These are phyloP conservation scores for Clitopilus passeckerianus DNA, from an alignment of 768 basidiomycete species.

Conservation along the genomic window DNA sequence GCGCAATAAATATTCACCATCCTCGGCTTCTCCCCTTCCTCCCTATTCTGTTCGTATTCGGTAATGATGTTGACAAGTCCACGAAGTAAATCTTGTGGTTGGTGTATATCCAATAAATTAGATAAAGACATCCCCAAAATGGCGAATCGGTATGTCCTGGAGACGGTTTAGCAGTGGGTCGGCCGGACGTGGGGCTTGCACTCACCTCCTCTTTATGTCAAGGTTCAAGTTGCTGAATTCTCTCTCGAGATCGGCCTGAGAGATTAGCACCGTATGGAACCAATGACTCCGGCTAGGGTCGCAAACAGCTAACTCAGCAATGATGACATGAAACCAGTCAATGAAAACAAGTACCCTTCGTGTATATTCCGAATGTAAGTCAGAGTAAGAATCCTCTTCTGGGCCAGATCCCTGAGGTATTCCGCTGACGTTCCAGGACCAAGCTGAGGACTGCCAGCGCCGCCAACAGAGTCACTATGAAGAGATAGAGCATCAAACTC, in stretches of 20 bases:
- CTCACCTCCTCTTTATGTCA: slow-evolving; percentile 76
- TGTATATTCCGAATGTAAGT: slow-evolving; percentile 84
- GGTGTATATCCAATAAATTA: slow-evolving; percentile 73
- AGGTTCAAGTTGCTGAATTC: slow-evolving; percentile 72
- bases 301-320: not conserved
- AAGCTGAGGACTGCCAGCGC: slow-evolving; percentile 38
- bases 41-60: slow-evolving; percentile 77
- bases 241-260: slow-evolving; percentile 65
- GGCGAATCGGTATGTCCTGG: slow-evolving; percentile 77
- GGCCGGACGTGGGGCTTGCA: not conserved
- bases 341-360: slow-evolving; percentile 60
- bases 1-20: slow-evolving; percentile 41
- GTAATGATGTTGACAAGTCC: slow-evolving; percentile 65
- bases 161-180: not conserved
- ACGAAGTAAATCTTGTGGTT: slow-evolving; percentile 75
- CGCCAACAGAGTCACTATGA: slow-evolving; percentile 37
- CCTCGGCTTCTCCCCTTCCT: slow-evolving; percentile 68
- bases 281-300: slow-evolving; percentile 66
- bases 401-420: slow-evolving; percentile 71
- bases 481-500: slow-evolving; percentile 76
- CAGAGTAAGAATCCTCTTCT: slow-evolving; percentile 80
- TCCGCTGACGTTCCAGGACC: slow-evolving; percentile 71
- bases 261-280: slow-evolving; percentile 85
- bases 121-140: slow-evolving; percentile 86
- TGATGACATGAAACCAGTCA: slow-evolving; percentile 2